These are phyloP conservation scores for Cicer yamashitae DNA, from an alignment of 306 rosid species.

Conservation along the genomic window DNA sequence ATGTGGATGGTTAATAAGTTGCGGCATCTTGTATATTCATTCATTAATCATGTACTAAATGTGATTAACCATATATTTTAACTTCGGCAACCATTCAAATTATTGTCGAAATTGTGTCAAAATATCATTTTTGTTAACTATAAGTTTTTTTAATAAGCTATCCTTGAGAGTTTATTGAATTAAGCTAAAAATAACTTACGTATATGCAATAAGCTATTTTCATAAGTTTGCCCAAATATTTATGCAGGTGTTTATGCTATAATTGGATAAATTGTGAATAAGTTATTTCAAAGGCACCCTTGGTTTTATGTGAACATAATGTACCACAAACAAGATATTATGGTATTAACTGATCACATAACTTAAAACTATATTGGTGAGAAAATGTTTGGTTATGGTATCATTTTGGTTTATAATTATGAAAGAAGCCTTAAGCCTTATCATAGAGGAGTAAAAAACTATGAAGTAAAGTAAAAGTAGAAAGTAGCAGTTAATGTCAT, in stretches of 20 bases:
- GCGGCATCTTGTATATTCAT: too few species aligned
- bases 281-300: neutral
- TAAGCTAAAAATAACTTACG: neutral
- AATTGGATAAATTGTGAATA: neutral
- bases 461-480: neutral
- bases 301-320: neutral
- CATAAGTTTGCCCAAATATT: too few species aligned
- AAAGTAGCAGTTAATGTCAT: slow-evolving; percentile 55
- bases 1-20: too few species aligned
- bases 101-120: too few species aligned
- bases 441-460: neutral
- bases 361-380: neutral
- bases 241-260: too few species aligned
- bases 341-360: neutral
- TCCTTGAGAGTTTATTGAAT: neutral
- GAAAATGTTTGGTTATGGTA: slow-evolving; percentile 17
- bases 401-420: slow-evolving; percentile 8
- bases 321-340: neutral
- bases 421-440: neutral
- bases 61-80: too few species aligned
- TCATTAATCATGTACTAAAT: too few species aligned
- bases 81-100: too few species aligned
- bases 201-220: neutral
- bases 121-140: too few species aligned
- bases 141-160: neutral